Evolutionary conservation across 345 rosid species (phyloP), one percentile per base, ranked within the genome.

Genomic region (Lepidium africanum): DNA sequence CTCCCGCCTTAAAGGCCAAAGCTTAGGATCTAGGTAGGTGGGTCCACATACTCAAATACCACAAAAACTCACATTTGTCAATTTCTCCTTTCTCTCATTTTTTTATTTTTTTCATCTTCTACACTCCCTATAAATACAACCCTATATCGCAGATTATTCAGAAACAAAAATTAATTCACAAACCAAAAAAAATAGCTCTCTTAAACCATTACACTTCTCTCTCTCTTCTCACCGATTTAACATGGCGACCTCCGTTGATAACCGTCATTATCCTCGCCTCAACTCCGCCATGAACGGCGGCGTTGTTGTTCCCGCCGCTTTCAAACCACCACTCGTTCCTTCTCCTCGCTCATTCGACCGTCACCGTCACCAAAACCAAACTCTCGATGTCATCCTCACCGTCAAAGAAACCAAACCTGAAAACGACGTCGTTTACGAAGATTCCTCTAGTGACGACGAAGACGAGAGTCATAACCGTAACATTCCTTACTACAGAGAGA

Each of bases 181-280:
- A 35, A 1, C 21, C 11, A 55, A 25, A 9, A 61, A 56, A 39
- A 21, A 58, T 23, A 49, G 16, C 19, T 45, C 19, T 43, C 32
- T 57, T 4, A 60, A 25, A 3, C 2, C 2, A 1, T 1, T 19
- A 8, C 17, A 6, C 55, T 43, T 53, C 30, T 58, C 64, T 58
- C 52, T 71, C 48, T 61, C 37, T 62, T 59, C 38, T 55, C 45
- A 27, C 54, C 57, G 59, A 63, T 55, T 8, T 47, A 40, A 60
- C 60, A 90, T 93, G 98, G 88, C 94, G 49, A 87, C 97, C 58
- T 87, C 87, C 0, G 92, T 93, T 51, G 89, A 82, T 13, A 90
- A 90, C 78, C 88, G 92, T 50, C 96, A 83, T 49, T 88, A 77
- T 51, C 72, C 79, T 38, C 81, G 60, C 72, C 81, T 77, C 21